Conservation (phyloP, 106 monocot genomes). For the Triglochin maritima region DNA sequence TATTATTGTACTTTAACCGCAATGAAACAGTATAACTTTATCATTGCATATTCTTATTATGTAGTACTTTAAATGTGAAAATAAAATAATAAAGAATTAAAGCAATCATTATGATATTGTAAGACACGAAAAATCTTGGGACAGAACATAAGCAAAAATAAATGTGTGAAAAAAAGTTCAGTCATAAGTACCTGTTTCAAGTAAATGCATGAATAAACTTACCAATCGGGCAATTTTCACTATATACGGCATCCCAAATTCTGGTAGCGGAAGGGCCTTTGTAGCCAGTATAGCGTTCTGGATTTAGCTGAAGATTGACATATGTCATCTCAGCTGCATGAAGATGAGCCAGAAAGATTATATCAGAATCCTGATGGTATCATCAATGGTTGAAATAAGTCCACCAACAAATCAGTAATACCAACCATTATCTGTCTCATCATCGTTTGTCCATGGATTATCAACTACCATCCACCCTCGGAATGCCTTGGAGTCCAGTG, state of each 20-base stretch:
- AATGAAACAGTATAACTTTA: no score
- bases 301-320: conserved; percentile 92
- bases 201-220: conserved; percentile 12
- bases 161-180: no score
- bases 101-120: no score
- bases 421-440: conserved; percentile 89
- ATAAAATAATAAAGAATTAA: no score
- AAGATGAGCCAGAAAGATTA: background rate
- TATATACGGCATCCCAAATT: conserved; percentile 90
- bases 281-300: conserved; percentile 93
- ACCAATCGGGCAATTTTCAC: conserved; percentile 96
- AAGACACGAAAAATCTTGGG: no score
- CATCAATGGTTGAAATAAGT: background rate
- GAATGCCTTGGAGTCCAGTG: conserved; percentile 73
- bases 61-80: no score
- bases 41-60: no score
- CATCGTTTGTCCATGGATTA: conserved; percentile 96
- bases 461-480: conserved; percentile 73
- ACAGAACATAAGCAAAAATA: no score
- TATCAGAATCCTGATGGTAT: background rate
- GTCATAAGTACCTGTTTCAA: no score
- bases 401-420: background rate
- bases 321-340: conserved; percentile 90
- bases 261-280: conserved; percentile 62
- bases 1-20: no score